Base-by-base conservation (phyloP, 176 grass and related monocot genomes). In the Thinopyrum elongatum region DNA sequence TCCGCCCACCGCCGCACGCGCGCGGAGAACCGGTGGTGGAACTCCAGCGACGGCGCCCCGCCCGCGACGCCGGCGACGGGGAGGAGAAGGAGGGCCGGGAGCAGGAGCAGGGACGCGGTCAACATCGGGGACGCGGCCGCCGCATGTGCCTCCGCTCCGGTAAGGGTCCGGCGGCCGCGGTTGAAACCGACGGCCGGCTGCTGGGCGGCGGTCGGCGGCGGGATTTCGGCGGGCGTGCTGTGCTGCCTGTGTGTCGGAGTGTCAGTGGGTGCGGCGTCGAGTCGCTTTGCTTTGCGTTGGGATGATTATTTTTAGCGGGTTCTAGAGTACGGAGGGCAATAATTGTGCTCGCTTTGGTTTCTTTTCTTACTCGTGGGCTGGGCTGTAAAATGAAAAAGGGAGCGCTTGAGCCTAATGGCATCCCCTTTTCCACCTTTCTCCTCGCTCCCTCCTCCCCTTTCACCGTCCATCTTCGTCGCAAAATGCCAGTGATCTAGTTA, bases 21-120 rank as follows among this genome's bases (percentile, higher is more conserved):
- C 19, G 85, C 57, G 2, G 94, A 96, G 91, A 92, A 93, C 21
- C 94, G 82, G 75, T 97, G 94, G 82, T 93, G 89, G 74, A 95
- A 85, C 26, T 85, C 72, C 5, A 94, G 78, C 9, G 86, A 82
- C 61, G 86, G 78, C 57, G 34, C 59, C 58, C 26, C 11, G 38
- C 74, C 39, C 17, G 21, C 31, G 1, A 60, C 15, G 19, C 13
- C 53, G 2, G 44, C 13, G 21, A 10, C 57, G 3, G 65, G 29
- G 13, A 41, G 42, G 61, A 65, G 57, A 3, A 68, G 53, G 9
- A 58, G 65, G 12, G 60, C 66, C 6, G 77, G 42, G 78, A 86
- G 85, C 27, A 88, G 78, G 55, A 22, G 55, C 15, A 26, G 29
- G 66, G 72, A 19, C 2, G 61, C 58, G 55, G 55, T 58, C 55